Evolutionary conservation across 2,329 filamentous ascomycete species (phyloP).

Genomic region (Trichoderma sp.): DNA sequence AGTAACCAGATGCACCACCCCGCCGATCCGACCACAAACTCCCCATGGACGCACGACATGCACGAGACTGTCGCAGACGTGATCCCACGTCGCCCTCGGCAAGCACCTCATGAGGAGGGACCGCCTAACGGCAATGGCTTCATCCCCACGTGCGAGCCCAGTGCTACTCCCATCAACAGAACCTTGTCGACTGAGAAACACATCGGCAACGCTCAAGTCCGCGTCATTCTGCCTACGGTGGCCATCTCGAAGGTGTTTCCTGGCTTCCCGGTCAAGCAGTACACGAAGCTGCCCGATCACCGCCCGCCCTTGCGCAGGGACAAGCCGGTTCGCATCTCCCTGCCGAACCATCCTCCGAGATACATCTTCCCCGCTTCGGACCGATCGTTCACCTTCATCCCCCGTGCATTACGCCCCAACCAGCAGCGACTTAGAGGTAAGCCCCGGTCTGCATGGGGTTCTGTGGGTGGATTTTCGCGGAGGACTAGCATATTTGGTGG

Average conservation of each 20-base stretch:
- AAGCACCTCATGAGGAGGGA: slow-evolving; percentile 48
- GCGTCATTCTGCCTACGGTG: slow-evolving; percentile 78
- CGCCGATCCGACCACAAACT: slow-evolving; percentile 66
- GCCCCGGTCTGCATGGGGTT: slow-evolving; percentile 70
- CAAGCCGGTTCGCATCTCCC: slow-evolving; percentile 91
- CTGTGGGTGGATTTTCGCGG: slow-evolving; percentile 67
- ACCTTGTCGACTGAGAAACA: slow-evolving; percentile 81
- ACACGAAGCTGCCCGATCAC: slow-evolving; percentile 93
- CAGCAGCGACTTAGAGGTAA: slow-evolving; percentile 75
- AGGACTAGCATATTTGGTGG: slow-evolving; percentile 80
- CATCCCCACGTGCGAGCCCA: slow-evolving; percentile 59
- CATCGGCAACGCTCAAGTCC: slow-evolving; percentile 81
- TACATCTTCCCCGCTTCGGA: slow-evolving; percentile 92
- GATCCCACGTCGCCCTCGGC: slow-evolving; percentile 43
- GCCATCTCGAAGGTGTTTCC: slow-evolving; percentile 69
- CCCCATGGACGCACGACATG: slow-evolving; percentile 91
- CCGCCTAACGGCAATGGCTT: slow-evolving; percentile 56
- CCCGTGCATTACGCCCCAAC: slow-evolving; percentile 87
- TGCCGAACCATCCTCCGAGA: slow-evolving; percentile 75
- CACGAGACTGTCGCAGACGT: slow-evolving; percentile 69
- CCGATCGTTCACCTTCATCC: slow-evolving; percentile 97
- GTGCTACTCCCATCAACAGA: slow-evolving; percentile 67
- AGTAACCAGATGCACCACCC: slow-evolving; percentile 45
- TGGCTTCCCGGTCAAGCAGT: slow-evolving; percentile 79
- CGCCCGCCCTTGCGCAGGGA: slow-evolving; percentile 90